A percentile compares a stretch with the other conserved stretches of the same genome.
phyloP scores from a whole-genome alignment of 306 rosid genomes.

The Prunus davidiana region DNA sequence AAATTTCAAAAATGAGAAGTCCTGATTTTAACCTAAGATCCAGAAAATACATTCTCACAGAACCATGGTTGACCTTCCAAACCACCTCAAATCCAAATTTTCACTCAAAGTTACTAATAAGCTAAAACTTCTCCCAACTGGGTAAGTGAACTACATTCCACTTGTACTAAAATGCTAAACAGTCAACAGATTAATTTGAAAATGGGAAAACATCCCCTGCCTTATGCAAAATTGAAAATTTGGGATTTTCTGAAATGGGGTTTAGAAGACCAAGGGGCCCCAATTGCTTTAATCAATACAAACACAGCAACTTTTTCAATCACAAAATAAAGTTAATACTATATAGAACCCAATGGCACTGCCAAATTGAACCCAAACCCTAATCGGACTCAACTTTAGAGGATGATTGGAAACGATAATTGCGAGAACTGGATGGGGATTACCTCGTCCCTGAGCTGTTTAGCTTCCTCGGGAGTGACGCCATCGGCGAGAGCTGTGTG shows the following conservation, averaged over 20 bases:
- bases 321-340: not conserved
- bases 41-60: not conserved
- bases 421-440: not conserved
- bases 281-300: not conserved
- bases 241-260: not conserved
- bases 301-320: not conserved
- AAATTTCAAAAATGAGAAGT: not conserved
- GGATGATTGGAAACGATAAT: not conserved
- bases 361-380: not conserved
- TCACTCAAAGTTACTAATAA: not conserved
- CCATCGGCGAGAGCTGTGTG: conserved; percentile 45
- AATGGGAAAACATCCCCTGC: not conserved
- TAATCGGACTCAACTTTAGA: not conserved
- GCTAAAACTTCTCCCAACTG: not conserved
- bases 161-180: not conserved
- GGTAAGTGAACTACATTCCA: conserved; percentile 1
- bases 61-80: not conserved
- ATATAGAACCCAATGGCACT: not conserved
- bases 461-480: conserved; percentile 69
- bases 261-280: not conserved
- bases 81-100: not conserved
- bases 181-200: not conserved
- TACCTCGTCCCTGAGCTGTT: conserved; percentile 72
- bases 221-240: not conserved
- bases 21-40: not conserved